Evolutionary conservation across 176 grass and related monocot species (phyloP), one percentile per base, ranked within the genome.

Genomic region (barley (Hordeum vulgare)): DNA sequence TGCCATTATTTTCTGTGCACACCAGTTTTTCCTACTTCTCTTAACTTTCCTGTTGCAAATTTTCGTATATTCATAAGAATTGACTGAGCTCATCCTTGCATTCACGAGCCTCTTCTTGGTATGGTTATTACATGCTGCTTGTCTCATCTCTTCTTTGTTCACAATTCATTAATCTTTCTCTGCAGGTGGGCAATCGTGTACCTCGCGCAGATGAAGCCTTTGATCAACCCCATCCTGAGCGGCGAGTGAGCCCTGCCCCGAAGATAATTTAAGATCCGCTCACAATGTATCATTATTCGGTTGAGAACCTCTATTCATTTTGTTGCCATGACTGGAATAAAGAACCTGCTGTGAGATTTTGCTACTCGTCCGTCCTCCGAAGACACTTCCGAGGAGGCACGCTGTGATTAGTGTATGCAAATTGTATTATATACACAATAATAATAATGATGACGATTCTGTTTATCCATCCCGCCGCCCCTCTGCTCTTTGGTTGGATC

Each of bases 141-240:
- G 7, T 42, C 11, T 3, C 7, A 24, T 7, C 41, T 61, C 1
- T 62, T 7, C 31, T 29, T 8, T 5, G 0, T 23, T 65, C 56
- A 85, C 5, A 6, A 45, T 71, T 3, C 1, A 1, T 17, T 44
- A 1, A 58, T 64, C 3, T 29, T 75, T 66, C 44, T 89, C 27
- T 47, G 44, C 63, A 98, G 95, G 96, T 98, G 93, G 87, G 96
- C 96, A 15, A 98, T 98, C 28, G 96, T 98, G 15, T 98, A 98
- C 79, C 93, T 98, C 77, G 85, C 95, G 2, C 95, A 98, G 85
- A 74, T 98, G 87, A 98, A 98, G 66, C 96, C 96, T 70, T 78
- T 98, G 84, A 95, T 98, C 84, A 92, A 93, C 70, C 93, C 96
- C n/a, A 93, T 98, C 45, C 77, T 93, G 11, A 98, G 89, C n/a